phyloP scores from a whole-genome alignment of 2,329 filamentous ascomycete species.

The Gaeumannomyces tritici region DNA sequence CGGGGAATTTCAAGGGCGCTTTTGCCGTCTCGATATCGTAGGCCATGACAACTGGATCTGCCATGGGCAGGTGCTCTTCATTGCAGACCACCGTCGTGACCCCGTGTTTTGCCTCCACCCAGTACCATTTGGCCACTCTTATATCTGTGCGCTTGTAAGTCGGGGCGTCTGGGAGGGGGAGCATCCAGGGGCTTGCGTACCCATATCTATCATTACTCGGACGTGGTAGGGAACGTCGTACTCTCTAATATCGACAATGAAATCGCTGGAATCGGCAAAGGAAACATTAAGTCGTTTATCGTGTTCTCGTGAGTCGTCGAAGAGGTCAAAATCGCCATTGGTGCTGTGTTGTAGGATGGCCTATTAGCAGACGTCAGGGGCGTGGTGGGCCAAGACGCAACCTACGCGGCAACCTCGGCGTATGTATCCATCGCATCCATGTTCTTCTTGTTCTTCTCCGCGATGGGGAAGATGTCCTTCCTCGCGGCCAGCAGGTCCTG shows the following conservation, averaged over 20 bases:
- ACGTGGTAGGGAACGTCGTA: conserved; percentile 99
- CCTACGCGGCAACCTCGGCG: conserved; percentile 84
- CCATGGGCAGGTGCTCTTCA: conserved; percentile 78
- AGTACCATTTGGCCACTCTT: conserved; percentile 94
- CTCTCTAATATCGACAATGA: conserved; percentile 95
- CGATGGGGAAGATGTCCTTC: conserved; percentile 77
- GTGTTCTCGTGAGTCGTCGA: conserved; percentile 64
- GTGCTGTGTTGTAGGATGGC: conserved; percentile 9
- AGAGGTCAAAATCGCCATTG: conserved; percentile 83
- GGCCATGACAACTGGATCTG: conserved; percentile 97
- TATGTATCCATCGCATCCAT: conserved; percentile 98
- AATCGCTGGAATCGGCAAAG: conserved; percentile 87
- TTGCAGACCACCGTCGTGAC: conserved; percentile 74
- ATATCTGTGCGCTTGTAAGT: conserved; percentile 54
- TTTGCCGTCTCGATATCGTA: conserved; percentile 99
- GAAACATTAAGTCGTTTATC: conserved; percentile 67
- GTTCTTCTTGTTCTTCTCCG: conserved; percentile 93
- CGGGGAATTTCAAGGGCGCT: conserved; percentile 90
- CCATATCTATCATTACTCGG: conserved; percentile 91
- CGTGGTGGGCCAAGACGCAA: conserved; percentile 9
- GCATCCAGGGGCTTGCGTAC: conserved; percentile 29
- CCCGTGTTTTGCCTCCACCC: conserved; percentile 88
- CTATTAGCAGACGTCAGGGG: conserved; percentile 7
- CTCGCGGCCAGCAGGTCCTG: conserved; percentile 76
- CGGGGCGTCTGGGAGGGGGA: neutral